Base-by-base conservation (phyloP, 2,329 filamentous ascomycete genomes). In the Claviceps purpurea region DNA sequence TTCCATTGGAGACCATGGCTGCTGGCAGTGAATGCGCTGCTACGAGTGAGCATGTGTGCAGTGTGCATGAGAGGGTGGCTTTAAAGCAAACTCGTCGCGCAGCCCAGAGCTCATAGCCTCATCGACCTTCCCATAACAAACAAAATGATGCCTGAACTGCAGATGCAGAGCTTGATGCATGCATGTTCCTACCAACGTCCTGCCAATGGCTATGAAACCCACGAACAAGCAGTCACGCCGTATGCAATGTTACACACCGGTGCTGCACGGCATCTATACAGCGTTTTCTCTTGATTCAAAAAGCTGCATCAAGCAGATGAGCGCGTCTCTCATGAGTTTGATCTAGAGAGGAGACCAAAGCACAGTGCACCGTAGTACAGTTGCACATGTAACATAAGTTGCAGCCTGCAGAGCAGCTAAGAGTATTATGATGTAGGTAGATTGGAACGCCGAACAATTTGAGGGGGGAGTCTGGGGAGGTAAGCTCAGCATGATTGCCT, bases 161-260 rank as follows among this genome's bases (percentile, higher is more conserved):
- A 16, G 42, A 30, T 20, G 50, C 42, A 40, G 16, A 39, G 38
- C 41, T 45, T 34, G 40, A 10, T 47, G 47, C 34, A 52, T 50
- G 39, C 22, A 43, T 41, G 40, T 41, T n/a, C n/a, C 40, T 34
- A 34, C 30, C 10, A 34, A 34, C 10, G 30, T 11, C 30, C 30
- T 34, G 30, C 30, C 30, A 34, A 34, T 34, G 30, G 30, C 30
- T 10, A 34, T 34, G 30, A 22, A 50, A 47, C 41, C 24, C 20
- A 44, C 30, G 38, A 34, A 22, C 41, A 22, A 18, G 20, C 8
- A 14, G 5, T 11, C 26, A 46, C 37, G 34, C 38, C 47, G 10
- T 5, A 11, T 14, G 34, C 26, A 50, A 41, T 39, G 52, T 54
- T 51, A 41, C 49, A 54, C 52, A 54, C 52, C 52, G 52, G 49